Base-by-base conservation (phyloP, 1,284 basidiomycete genomes). In the Takashimella koratensis region DNA sequence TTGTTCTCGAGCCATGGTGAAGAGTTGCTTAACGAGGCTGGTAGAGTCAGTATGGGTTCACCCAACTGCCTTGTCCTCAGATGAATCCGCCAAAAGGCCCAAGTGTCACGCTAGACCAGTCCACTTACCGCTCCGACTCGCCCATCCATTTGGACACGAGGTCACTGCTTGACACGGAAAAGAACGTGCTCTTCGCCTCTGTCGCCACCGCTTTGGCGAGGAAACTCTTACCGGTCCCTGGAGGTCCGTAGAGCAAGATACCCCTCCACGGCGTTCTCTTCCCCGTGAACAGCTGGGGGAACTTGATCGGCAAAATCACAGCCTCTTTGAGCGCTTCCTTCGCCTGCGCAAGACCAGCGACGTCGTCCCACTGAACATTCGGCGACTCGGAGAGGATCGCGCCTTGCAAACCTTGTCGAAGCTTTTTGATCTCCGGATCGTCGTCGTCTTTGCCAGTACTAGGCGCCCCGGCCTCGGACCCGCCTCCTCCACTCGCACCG, bases 81-180 rank as follows among this genome's bases (percentile, higher is more conserved):
- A n/a, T n/a, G n/a, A n/a, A n/a, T n/a, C n/a, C n/a, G n/a, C n/a
- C n/a, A n/a, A n/a, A n/a, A n/a, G n/a, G 12, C 19, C 44, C 44
- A n/a, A 22, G 22, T 11, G 22, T 11, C 6, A 20, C 21, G 20
- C 8, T 16, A 23, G 13, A 4, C 30, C 43, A 41, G 5, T 22
- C 19, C 16, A 76, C 84, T 70, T 59, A 90, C 91, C 90, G 81
- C 77, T 98, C 95, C 20, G 90, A 94, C 77, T 98, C 95, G 62
- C 95, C 95, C 81, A 98, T 96, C 95, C 95, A 98, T 76, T 98
- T 98, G 76, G 90, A 95, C 53, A 98, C 96, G 50, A 98, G 80
- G 71, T 98, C 96, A 74, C 86, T 88, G 47, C 89, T 93, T 66
- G 88, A 92, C 57, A 98, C 92, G 64, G 88, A 92, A 79, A 96